phyloP scores from a whole-genome alignment of 331 rosid species.

The Quercus tomentella region DNA sequence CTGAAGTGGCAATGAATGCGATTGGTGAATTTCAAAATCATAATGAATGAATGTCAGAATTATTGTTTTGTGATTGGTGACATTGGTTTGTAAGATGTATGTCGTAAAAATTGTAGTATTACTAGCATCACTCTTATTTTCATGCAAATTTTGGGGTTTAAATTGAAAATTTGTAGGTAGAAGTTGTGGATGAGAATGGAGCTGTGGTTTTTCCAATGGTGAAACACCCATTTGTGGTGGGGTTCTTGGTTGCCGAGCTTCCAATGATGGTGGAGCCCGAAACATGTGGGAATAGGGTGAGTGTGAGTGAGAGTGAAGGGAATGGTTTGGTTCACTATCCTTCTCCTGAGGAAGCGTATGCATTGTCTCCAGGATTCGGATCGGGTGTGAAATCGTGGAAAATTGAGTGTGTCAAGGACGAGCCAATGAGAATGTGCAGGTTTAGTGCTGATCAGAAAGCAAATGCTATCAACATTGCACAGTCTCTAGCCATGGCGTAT shows the following conservation, averaged over 20 bases:
- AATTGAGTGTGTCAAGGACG: conserved; percentile 36
- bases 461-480: conserved; percentile 74
- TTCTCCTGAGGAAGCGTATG: conserved; percentile 44
- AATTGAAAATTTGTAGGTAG: conserved; percentile 43
- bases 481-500: conserved; percentile 83
- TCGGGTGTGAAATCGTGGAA: conserved; percentile 48
- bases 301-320: conserved; percentile 26
- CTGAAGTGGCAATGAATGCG: too few species aligned
- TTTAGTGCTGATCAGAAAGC: conserved; percentile 64
- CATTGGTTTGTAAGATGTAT: fast-evolving
- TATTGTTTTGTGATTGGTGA: too few species aligned
- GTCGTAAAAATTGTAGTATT: too few species aligned
- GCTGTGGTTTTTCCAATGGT: conserved; percentile 92
- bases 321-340: conserved; percentile 17
- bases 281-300: conserved; percentile 20
- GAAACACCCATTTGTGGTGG: conserved; percentile 93
- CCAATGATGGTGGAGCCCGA: conserved; percentile 47
- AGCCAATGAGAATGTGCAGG: conserved; percentile 31
- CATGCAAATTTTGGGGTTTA: background rate
- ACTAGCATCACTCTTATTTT: too few species aligned
- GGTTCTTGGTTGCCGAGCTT: conserved; percentile 96
- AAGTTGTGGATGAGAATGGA: conserved; percentile 59
- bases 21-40: too few species aligned
- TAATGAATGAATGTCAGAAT: too few species aligned
- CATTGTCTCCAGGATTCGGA: conserved; percentile 35